phyloP scores from a whole-genome alignment of 768 basidiomycete species.

The Filobasidium floriforme region DNA sequence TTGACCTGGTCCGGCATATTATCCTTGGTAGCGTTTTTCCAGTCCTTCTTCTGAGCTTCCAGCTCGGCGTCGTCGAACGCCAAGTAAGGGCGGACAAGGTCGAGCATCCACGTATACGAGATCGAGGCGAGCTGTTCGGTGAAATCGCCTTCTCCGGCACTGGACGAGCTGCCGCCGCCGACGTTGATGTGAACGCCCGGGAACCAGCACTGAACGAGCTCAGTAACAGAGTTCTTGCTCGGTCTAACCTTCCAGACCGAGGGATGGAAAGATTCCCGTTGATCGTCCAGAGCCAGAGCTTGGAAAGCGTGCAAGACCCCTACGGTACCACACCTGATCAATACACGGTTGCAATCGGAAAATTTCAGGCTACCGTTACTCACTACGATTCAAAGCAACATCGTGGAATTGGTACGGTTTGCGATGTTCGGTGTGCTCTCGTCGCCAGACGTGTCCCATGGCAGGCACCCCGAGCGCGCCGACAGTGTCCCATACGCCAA shows the following conservation, averaged over 20 bases:
- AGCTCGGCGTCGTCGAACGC: constrained; percentile 11
- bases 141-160: background rate
- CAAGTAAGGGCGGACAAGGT: constrained; percentile 10
- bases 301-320: constrained; percentile 14
- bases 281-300: constrained; percentile 13
- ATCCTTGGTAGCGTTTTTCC: background rate
- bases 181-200: constrained; percentile 13
- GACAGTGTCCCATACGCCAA: constrained; percentile 14
- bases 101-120: constrained; percentile 16
- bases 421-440: background rate
- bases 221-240: background rate
- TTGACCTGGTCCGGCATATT: background rate
- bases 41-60: background rate
- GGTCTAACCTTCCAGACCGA: constrained; percentile 4
- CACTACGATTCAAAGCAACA: constrained; percentile 14
- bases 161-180: constrained; percentile 7
- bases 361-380: no score
- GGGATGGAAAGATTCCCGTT: constrained; percentile 6
- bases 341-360: background rate
- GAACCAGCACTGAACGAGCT: constrained; percentile 15
- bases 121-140: constrained; percentile 9
- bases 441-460: constrained; percentile 5
- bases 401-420: constrained; percentile 14
- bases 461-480: constrained; percentile 11
- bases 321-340: background rate